Percentiles rank a stretch among this genome's conserved stretches.
Conservation (phyloP, 2,329 filamentous ascomycete species). For the Ceratocystis harringtonii region DNA sequence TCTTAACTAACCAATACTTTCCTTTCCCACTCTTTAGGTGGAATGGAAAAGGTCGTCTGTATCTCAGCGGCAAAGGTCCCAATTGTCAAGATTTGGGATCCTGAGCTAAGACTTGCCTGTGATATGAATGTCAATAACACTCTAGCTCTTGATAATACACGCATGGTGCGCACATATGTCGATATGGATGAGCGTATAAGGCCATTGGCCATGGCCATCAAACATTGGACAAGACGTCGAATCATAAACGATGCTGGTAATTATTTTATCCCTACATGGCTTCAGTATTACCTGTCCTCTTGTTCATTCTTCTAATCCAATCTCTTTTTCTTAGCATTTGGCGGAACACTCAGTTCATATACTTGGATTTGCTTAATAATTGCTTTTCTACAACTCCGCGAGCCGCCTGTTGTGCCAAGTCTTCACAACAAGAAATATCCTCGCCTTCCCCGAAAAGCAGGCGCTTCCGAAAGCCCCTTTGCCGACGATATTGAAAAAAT, state of each 20-base stretch:
- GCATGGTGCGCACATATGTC: slow-evolving; percentile 96
- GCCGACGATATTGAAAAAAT: slow-evolving; percentile 72
- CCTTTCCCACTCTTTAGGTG: slow-evolving; percentile 41
- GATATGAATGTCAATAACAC: slow-evolving; percentile 99
- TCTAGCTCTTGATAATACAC: slow-evolving; percentile 82
- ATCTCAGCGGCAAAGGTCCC: slow-evolving; percentile 91
- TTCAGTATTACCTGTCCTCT: background rate
- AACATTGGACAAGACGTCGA: slow-evolving; percentile 88
- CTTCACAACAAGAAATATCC: slow-evolving; percentile 60
- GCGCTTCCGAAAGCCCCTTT: slow-evolving; percentile 60
- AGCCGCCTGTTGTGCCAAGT: slow-evolving; percentile 69
- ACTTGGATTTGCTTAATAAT: slow-evolving; percentile 99
- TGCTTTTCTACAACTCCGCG: slow-evolving; percentile 80
- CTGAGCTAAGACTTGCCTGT: slow-evolving; percentile 72
- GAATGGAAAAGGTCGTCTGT: slow-evolving; percentile 93
- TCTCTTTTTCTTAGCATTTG: slow-evolving; percentile 47
- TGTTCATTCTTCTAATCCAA: background rate
- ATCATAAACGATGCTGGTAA: slow-evolving; percentile 92
- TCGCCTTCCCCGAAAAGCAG: slow-evolving; percentile 35
- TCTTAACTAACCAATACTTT: background rate
- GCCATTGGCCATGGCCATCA: slow-evolving; percentile 89
- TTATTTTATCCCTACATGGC: slow-evolving; percentile 23
- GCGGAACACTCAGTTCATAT: slow-evolving; percentile 91
- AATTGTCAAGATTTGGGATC: slow-evolving; percentile 98
- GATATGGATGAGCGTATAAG: slow-evolving; percentile 82